Conservation (phyloP, 768 basidiomycete genomes). For the Melanogaster broomeanus region DNA sequence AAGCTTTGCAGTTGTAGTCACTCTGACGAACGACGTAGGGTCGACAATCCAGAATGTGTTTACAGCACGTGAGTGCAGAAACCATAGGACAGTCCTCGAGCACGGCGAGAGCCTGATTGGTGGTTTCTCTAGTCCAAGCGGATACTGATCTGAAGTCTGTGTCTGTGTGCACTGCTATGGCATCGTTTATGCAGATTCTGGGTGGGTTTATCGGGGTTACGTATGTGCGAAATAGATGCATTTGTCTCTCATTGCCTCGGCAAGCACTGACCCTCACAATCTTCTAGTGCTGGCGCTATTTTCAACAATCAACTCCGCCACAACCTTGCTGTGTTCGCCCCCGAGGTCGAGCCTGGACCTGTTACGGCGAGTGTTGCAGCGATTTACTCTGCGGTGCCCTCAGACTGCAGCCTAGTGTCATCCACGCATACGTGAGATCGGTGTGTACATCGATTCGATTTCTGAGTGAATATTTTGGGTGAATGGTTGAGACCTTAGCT, state of each 20-base stretch:
- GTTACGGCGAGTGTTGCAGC: slow-evolving; percentile 6
- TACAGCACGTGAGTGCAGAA: slow-evolving; percentile 2
- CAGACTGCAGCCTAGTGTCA: slow-evolving; percentile 3
- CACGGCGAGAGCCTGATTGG: background rate
- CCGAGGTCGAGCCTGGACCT: slow-evolving; percentile 7
- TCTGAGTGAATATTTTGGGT: background rate
- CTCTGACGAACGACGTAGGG: background rate
- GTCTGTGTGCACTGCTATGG: slow-evolving; percentile 7
- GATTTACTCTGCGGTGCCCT: slow-evolving; percentile 8
- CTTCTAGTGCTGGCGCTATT: slow-evolving; percentile 7
- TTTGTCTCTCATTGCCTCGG: background rate
- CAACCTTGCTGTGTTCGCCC: slow-evolving; percentile 11
- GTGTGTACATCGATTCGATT: background rate
- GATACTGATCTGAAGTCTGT: slow-evolving; percentile 4
- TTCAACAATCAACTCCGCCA: slow-evolving; percentile 7
- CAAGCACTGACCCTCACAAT: background rate
- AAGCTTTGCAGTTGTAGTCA: too few species aligned
- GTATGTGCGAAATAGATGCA: background rate
- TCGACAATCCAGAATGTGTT: slow-evolving; percentile 11
- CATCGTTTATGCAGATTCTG: slow-evolving; percentile 12
- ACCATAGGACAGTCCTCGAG: background rate
- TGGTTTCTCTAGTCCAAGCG: slow-evolving; percentile 7
- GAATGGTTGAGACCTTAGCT: slow-evolving; percentile 2
- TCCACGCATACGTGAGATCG: slow-evolving; percentile 14
- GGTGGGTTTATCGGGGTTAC: slow-evolving; percentile 11